phyloP scores from a whole-genome alignment of 2,329 filamentous ascomycete genomes.

The Nemania sp. region DNA sequence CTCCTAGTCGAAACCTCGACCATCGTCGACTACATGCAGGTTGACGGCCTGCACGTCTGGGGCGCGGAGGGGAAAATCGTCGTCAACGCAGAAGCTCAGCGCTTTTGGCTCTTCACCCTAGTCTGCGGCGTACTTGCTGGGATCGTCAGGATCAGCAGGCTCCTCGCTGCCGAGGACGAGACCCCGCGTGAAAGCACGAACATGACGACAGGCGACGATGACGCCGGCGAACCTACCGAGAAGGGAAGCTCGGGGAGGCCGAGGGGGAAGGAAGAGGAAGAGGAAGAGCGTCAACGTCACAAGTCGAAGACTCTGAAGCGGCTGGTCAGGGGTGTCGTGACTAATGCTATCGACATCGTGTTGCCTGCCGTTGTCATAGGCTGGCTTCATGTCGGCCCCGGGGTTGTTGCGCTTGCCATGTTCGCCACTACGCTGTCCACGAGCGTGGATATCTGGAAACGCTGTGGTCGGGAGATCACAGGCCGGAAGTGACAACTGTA shows the following conservation, averaged over 20 bases:
- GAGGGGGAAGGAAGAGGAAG: background rate
- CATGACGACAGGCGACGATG: background rate
- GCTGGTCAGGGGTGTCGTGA: background rate
- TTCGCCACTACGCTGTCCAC: background rate
- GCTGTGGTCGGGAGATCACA: background rate
- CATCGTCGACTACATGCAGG: constrained; percentile 12
- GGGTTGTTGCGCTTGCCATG: background rate
- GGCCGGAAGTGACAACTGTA: background rate
- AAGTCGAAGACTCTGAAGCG: background rate
- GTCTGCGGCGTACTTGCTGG: background rate
- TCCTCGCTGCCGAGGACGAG: background rate
- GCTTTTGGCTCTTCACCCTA: constrained; percentile 1
- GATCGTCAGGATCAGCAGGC: background rate
- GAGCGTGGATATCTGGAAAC: background rate
- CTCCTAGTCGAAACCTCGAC: background rate
- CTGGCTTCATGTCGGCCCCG: background rate
- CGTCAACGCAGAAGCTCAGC: constrained; percentile 4
- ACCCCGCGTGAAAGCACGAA: background rate
- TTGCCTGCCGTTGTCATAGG: background rate
- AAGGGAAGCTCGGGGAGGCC: background rate
- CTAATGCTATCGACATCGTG: background rate
- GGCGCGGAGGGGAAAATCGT: background rate
- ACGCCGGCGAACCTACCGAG: background rate
- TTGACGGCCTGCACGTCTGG: constrained; percentile 5
- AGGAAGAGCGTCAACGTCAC: background rate